phyloP scores from a whole-genome alignment of 2,329 filamentous ascomycete species.

The Colletotrichum magnum region DNA sequence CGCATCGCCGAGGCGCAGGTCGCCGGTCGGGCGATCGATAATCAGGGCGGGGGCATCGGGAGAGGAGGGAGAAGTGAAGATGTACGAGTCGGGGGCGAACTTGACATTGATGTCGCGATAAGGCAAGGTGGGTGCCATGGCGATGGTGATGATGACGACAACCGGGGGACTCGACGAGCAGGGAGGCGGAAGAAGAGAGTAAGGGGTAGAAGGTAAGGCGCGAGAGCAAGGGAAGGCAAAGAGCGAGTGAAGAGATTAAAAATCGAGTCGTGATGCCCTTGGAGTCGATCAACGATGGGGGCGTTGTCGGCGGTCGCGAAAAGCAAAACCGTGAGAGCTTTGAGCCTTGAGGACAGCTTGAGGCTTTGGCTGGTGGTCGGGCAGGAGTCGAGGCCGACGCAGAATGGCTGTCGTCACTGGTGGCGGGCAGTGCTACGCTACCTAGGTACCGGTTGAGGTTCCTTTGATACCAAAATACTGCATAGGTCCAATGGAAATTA shows the following conservation, averaged over 20 bases:
- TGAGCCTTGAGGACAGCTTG: slow-evolving; percentile 39
- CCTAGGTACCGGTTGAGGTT: background rate
- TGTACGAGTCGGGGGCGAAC: slow-evolving; percentile 91
- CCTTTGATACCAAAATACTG: no score
- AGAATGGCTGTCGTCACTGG: slow-evolving; percentile 41
- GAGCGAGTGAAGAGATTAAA: slow-evolving; percentile 18
- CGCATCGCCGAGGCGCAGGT: slow-evolving; percentile 87
- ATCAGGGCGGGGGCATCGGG: slow-evolving; percentile 89
- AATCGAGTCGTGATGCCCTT: slow-evolving; percentile 15
- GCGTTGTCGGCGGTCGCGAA: slow-evolving; percentile 29
- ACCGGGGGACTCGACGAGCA: slow-evolving; percentile 11
- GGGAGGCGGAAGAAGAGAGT: slow-evolving; percentile 1
- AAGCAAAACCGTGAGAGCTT: slow-evolving; percentile 9
- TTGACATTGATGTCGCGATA: slow-evolving; percentile 98
- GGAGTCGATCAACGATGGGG: slow-evolving; percentile 18
- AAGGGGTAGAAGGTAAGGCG: slow-evolving; percentile 15
- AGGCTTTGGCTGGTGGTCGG: slow-evolving; percentile 33
- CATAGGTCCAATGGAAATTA: no score
- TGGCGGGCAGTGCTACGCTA: slow-evolving; percentile 9
- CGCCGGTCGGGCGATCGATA: slow-evolving; percentile 92
- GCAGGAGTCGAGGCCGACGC: slow-evolving; percentile 15
- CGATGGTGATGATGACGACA: slow-evolving; percentile 33
- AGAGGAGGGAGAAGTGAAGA: slow-evolving; percentile 95
- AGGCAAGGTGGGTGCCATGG: slow-evolving; percentile 68
- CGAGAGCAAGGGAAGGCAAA: slow-evolving; percentile 1